Evolutionary conservation across 768 basidiomycete genomes (phyloP).

Genomic region (Lyophyllum decastes): DNA sequence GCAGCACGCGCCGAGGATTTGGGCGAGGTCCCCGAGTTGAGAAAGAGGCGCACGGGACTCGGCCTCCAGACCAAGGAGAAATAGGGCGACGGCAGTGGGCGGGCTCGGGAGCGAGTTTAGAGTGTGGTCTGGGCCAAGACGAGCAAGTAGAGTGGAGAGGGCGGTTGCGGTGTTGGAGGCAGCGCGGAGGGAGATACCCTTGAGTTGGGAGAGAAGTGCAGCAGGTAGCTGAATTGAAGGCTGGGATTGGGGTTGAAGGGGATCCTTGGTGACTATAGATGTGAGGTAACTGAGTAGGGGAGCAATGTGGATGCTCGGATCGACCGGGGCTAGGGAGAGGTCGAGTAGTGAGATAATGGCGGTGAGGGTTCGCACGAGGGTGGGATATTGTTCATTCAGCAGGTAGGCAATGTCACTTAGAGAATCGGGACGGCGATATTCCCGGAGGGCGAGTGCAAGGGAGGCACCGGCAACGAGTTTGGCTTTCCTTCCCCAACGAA

Average conservation of each 20-base stretch:
- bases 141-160: conserved; percentile 44
- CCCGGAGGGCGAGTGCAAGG: conserved; percentile 70
- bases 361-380: conserved; percentile 57
- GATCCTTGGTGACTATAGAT: conserved; percentile 27
- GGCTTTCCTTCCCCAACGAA: conserved; percentile 76
- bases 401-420: conserved; percentile 70
- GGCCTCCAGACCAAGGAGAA: conserved; percentile 73
- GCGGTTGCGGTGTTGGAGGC: conserved; percentile 46
- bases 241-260: conserved; percentile 8
- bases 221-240: conserved; percentile 29
- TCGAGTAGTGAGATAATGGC: conserved; percentile 53
- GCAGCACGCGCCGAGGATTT: conserved; percentile 52
- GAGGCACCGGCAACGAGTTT: conserved; percentile 70
- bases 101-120: conserved; percentile 38
- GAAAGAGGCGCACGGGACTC: conserved; percentile 55
- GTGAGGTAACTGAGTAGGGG: conserved; percentile 55
- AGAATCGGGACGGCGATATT: conserved; percentile 67
- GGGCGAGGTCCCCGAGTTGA: conserved; percentile 57
- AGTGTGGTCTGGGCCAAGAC: conserved; percentile 37
- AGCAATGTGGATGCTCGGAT: conserved; percentile 62
- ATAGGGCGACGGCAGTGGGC: conserved; percentile 65
- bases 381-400: conserved; percentile 50
- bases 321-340: conserved; percentile 52
- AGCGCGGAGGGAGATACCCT: conserved; percentile 40
- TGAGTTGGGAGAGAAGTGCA: conserved; percentile 38